These are phyloP conservation scores for Eucalyptus cloeziana DNA, from an alignment of 345 rosid genomes.

Conservation along the genomic window DNA sequence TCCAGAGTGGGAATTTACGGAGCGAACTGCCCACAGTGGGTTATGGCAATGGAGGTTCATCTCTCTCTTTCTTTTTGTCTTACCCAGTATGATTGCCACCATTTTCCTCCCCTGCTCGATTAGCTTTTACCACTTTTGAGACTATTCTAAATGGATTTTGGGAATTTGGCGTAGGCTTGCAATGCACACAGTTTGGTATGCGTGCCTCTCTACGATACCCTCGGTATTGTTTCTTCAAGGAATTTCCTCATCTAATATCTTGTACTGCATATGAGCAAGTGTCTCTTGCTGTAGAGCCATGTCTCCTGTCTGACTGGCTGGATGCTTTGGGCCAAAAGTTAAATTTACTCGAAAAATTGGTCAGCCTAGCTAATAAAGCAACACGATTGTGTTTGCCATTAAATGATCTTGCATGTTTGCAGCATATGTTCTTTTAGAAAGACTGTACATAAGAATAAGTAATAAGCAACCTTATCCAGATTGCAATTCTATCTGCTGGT, in stretches of 20 bases:
- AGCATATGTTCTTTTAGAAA: neutral
- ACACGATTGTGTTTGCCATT: neutral
- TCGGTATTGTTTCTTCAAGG: conserved; percentile 37
- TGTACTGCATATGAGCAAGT: neutral
- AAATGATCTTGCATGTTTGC: neutral
- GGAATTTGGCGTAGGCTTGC: conserved; percentile 51
- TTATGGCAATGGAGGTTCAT: conserved; percentile 87
- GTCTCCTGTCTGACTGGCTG: neutral
- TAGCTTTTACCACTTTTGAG: neutral
- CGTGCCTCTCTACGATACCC: conserved; percentile 95
- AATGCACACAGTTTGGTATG: conserved; percentile 67
- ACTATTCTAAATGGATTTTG: neutral
- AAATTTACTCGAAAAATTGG: neutral
- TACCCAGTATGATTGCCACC: neutral
- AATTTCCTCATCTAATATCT: neutral
- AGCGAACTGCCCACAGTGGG: conserved; percentile 92
- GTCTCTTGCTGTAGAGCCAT: neutral
- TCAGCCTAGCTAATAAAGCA: neutral
- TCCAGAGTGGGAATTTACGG: conserved; percentile 82
- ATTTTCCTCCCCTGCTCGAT: neutral
- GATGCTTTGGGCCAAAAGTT: neutral
- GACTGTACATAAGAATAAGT: neutral
- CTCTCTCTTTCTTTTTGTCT: neutral
- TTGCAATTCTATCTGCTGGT: neutral
- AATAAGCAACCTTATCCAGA: neutral